Conservation (phyloP, 1,284 basidiomycete genomes). For the Austroboletus novae-zelandiae region DNA sequence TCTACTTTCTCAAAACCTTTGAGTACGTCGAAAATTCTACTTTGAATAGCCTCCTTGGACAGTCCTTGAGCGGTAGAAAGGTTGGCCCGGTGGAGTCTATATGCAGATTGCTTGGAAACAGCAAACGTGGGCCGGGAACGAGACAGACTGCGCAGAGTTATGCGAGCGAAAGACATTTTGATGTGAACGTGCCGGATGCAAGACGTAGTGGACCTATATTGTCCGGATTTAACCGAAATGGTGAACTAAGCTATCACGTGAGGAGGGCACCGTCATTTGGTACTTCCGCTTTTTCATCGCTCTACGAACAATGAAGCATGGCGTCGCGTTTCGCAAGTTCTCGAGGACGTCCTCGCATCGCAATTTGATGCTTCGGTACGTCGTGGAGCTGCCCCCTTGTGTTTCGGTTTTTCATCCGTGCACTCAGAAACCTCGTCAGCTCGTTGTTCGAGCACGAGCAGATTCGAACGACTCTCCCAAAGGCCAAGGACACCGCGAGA, state of each 20-base stretch:
- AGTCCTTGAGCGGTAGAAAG: constrained; percentile 77
- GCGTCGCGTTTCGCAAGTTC: constrained; percentile 84
- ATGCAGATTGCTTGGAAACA: constrained; percentile 32
- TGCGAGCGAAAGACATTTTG: constrained; percentile 52
- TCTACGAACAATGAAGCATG: constrained; percentile 78
- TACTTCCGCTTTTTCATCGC: neutral
- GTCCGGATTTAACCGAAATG: constrained; percentile 28
- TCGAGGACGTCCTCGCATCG: constrained; percentile 85
- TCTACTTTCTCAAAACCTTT: constrained; percentile 97
- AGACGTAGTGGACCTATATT: neutral
- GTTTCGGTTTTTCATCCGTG: constrained; percentile 4
- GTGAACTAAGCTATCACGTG: constrained; percentile 1
- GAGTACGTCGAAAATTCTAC: constrained; percentile 85
- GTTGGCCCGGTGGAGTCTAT: constrained; percentile 44
- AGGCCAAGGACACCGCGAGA: constrained; percentile 90
- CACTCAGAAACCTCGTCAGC: constrained; percentile 85
- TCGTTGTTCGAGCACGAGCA: constrained; percentile 95
- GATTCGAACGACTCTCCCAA: constrained; percentile 95
- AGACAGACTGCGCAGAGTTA: constrained; percentile 42
- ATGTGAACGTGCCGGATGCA: constrained; percentile 18
- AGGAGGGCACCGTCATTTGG: neutral
- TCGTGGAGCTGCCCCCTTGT: neutral
- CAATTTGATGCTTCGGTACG: constrained; percentile 82
- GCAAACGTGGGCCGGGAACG: constrained; percentile 37
- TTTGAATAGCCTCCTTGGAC: constrained; percentile 74